Evolutionary conservation across 1,284 basidiomycete genomes (phyloP), one percentile per base, ranked within the genome.

Genomic region (Tetrapyrgos nigripes): DNA sequence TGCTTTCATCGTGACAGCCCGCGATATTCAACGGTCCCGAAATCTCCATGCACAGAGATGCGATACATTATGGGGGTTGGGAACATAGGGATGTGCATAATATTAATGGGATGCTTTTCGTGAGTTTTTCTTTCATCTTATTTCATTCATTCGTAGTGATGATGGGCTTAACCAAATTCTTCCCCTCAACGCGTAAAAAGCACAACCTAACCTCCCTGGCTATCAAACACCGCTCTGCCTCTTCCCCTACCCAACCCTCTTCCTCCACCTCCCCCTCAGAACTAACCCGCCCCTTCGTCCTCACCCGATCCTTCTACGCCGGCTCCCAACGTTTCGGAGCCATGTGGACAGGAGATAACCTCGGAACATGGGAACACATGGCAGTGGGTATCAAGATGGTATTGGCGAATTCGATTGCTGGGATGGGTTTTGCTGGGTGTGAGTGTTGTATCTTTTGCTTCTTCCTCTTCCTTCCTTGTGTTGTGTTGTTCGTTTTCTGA

Each of bases 321-420:
- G 97, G 97, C 4, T 95, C 95, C 23, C 97, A 99, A 73, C 89
- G 95, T 43, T 96, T 92, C 68, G 95, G 96, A 44, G 96, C 97
- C 1, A 94, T 97, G 83, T 99, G 97, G 97, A 99, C 96, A 2
- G 97, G 97, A 14, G 97, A 99, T 76, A 99, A 99, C 73, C 80
- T 98, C 44, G 95, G 97, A 29, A 95, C 93, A 0, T 99, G 97
- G 97, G 94, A 96, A 61, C 97, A 99, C 70, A 94, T 99, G 84
- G 88, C 88, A 2, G 93, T 94, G 29, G 94, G 95, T 46, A 84
- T 97, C 58, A 93, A 97, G 69, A 98, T 99, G 92, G 89, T 97
- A 10, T 82, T 99, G 40, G 85, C 94, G 13, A 93, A 95, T 73
- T 88, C 89, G 56, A 88, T 99, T 50, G 94, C 88, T n/a, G 97